Base-by-base conservation (phyloP, 1,284 basidiomycete genomes). In the Leccinum pallidistipes region DNA sequence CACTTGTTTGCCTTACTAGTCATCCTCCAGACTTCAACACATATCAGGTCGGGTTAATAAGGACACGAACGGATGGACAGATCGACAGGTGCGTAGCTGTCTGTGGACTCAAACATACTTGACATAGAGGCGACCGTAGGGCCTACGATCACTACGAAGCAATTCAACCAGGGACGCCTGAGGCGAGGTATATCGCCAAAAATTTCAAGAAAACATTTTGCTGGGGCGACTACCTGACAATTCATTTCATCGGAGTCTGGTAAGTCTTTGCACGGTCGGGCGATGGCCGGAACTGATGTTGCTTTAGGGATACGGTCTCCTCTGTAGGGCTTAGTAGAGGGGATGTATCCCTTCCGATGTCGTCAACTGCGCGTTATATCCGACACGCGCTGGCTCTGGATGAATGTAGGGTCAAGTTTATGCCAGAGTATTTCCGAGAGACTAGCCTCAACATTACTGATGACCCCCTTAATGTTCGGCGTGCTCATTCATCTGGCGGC, bases 161-260 rank as follows among this genome's bases (percentile, higher is more conserved):
- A 1, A 64, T 67, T 18, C 53, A 43, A 50, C 8, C 8, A 11
- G 51, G 27, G n/a, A 52, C 5, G n/a, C 51, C 51, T 2, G 21
- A 31, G 50, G 21, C 16, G 3, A 52, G 18, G 31, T 31, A 52
- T 18, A 31, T 32, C 11, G 51, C 51, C 10, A 52, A 3, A 2
- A 6, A 31, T n/a, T 52, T 52, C n/a, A 52, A 52, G 51, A 52
- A 52, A 16, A 8, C 51, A 18, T 32, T 18, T 32, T 52, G 29
- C 1, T 52, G 51, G 29, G 21, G 40, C 10, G 40, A 52, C n/a
- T 64, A 73, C 2, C 43, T 64, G 29, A 67, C 53, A 21, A 40
- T 76, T 1, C 76, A 78, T 52, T 78, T 78, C 52, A 61, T 77
- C 3, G 77, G 76, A 5, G 74, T 68, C 7, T 78, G 77, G 77